Evolutionary conservation across 2,329 filamentous ascomycete genomes (phyloP), one percentile per base, ranked within the genome.

Genomic region (Lachnellula occidentalis): DNA sequence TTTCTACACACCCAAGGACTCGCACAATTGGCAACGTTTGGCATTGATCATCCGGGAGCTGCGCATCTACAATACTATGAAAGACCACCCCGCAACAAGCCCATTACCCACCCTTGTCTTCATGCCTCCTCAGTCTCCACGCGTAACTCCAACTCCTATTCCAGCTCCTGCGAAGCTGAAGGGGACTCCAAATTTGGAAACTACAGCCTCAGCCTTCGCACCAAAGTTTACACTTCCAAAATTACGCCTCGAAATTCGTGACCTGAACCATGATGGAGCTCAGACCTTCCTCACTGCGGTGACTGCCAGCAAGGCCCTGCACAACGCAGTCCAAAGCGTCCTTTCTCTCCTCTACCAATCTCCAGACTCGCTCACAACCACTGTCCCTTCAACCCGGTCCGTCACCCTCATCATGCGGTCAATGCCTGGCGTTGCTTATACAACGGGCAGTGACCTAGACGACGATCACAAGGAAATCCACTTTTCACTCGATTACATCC

Each of bases 401-500:
- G 83, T 97, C 17, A 96, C 92, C 0, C 73, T 97, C 36, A 78
- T 96, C 56, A 76, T 97, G 4, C 83, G 88, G 31, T 77, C 83
- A 61, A 91, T 95, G 81, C 76, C 74, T 47, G 92, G 92, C 48
- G 89, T 97, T 4, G 92, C 92, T 19, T 95, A 96, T 74, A 96
- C 92, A 1, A 90, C 82, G 0, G 88, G 90, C 59, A 81, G 76
- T 9, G 86, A 91, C 39, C 78, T 95, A 11, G 92, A 96, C 71
- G 63, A 78, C 58, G 88, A 94, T 67, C 90, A 96, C 76, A 96
- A 96, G 68, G 91, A 96, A 70, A 94, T 96, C 59, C 90, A 96
- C 72, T 79, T 97, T 71, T 91, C 84, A 15, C 81, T 92, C 1
- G 74, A 78, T 46, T 96, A 96, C 74, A 83, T 96, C 62, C 66